A percentile compares a stretch with the other conserved stretches of the same genome.
These are phyloP conservation scores for Ascochyta viciae-villosae DNA, from an alignment of 2,329 filamentous ascomycete species.

Conservation along the genomic window DNA sequence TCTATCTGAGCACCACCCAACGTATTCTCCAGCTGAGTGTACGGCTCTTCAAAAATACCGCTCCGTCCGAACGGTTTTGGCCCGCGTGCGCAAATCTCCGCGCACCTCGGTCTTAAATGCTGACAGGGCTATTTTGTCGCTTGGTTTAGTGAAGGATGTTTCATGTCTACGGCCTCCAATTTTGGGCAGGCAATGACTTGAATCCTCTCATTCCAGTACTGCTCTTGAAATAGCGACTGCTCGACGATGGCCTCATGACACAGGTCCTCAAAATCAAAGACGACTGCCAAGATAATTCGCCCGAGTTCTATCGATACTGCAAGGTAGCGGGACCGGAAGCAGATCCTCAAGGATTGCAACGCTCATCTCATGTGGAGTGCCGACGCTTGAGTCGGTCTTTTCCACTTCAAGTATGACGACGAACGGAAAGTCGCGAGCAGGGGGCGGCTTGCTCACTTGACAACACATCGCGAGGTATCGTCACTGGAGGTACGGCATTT, in stretches of 20 bases:
- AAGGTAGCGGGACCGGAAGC: constrained; percentile 8
- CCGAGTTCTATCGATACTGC: constrained; percentile 9
- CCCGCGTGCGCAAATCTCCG: constrained; percentile 21
- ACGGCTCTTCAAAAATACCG: neutral
- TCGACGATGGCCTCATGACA: constrained; percentile 9
- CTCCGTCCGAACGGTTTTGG: neutral
- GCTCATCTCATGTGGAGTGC: constrained; percentile 10
- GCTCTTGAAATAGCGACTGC: constrained; percentile 43
- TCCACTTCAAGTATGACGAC: constrained; percentile 13
- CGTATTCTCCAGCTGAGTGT: neutral
- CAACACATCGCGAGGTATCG: constrained; percentile 11
- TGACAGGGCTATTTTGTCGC: constrained; percentile 17
- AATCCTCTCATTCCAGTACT: constrained; percentile 7
- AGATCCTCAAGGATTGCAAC: constrained; percentile 11
- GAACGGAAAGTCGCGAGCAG: neutral
- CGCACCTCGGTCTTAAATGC: constrained; percentile 13
- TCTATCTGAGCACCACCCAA: constrained; percentile 1
- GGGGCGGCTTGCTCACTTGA: constrained; percentile 13
- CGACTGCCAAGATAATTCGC: constrained; percentile 5
- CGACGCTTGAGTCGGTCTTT: neutral
- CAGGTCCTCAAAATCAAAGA: neutral
- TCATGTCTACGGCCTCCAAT: constrained; percentile 27
- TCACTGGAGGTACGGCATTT: neutral
- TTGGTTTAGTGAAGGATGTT: constrained; percentile 26
- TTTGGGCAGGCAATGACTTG: constrained; percentile 19